Conservation (phyloP, 331 rosid genomes). For the Acacia pycnantha region DNA sequence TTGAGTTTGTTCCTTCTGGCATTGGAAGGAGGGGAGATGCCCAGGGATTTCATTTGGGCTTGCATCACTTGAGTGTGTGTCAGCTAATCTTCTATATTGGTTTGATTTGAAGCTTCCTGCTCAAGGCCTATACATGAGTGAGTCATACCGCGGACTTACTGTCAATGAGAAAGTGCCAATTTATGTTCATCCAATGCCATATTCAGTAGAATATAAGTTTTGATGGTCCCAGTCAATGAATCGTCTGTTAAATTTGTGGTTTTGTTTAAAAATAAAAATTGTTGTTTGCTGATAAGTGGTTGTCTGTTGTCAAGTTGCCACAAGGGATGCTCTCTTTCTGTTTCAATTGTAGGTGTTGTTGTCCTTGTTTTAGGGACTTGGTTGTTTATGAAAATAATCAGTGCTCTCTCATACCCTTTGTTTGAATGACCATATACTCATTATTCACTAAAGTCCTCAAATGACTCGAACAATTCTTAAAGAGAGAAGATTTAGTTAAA, state of each 20-base stretch:
- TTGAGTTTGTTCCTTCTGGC: conserved; percentile 37
- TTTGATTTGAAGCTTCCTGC: conserved; percentile 33
- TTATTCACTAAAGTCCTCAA: no score
- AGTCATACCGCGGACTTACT: not conserved
- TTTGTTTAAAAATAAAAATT: not conserved
- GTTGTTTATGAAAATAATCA: not conserved
- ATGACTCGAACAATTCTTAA: no score
- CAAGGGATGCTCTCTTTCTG: not conserved
- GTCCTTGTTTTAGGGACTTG: no score
- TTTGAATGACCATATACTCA: no score
- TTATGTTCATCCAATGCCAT: not conserved
- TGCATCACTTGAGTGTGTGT: conserved; percentile 1
- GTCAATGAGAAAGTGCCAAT: not conserved
- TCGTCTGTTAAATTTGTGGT: not conserved
- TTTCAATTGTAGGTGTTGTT: not conserved
- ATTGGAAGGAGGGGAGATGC: conserved; percentile 43
- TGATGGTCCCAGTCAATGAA: not conserved
- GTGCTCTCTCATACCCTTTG: not conserved
- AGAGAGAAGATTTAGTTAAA: no score
- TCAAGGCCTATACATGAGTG: not conserved
- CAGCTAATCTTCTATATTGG: conserved; percentile 38
- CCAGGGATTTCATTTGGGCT: conserved; percentile 32
- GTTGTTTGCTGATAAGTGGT: not conserved
- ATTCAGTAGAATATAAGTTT: not conserved
- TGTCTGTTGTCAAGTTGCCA: not conserved